Evolutionary conservation across 2,329 filamentous ascomycete species (phyloP).

Genomic region (Pseudogymnoascus sp.): DNA sequence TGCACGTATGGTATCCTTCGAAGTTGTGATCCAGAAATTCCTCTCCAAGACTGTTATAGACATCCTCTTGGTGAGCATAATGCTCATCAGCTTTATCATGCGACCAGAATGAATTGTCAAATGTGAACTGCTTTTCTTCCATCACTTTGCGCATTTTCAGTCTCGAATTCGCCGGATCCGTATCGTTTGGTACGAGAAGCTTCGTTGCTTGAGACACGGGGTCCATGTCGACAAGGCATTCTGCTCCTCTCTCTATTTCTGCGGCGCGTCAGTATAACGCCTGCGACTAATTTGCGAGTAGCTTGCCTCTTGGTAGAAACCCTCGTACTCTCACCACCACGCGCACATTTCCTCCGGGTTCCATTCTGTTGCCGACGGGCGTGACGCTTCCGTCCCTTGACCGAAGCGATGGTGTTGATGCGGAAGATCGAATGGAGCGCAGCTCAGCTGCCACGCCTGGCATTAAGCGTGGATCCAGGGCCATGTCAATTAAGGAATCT

Average conservation of each 20-base stretch:
- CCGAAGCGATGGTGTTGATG: conserved; percentile 71
- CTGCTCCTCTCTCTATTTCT: conserved; percentile 76
- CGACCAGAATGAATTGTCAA: conserved; percentile 98
- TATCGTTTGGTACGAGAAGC: conserved; percentile 60
- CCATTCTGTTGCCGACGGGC: conserved; percentile 47
- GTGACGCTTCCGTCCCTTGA: conserved; percentile 63
- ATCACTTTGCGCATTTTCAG: conserved; percentile 64
- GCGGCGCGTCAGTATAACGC: conserved; percentile 12
- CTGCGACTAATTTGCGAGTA: background rate
- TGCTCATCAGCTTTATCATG: conserved; percentile 71
- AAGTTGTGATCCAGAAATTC: conserved; percentile 99
- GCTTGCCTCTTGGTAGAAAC: conserved; percentile 69
- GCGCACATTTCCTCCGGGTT: conserved; percentile 65
- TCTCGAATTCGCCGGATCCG: conserved; percentile 46
- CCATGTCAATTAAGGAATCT: conserved; percentile 33
- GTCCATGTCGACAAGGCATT: conserved; percentile 89
- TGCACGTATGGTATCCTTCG: conserved; percentile 97
- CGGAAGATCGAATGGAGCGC: conserved; percentile 52
- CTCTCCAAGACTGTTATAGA: conserved; percentile 89
- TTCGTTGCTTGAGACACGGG: conserved; percentile 79
- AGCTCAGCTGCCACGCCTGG: conserved; percentile 33
- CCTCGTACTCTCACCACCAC: conserved; percentile 76
- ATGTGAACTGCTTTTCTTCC: conserved; percentile 88
- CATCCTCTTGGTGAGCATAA: conserved; percentile 86
- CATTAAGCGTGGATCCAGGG: conserved; percentile 39